Percentiles rank a stretch among this genome's conserved stretches.
Conservation (phyloP, 2,329 filamentous ascomycete species). For the Hawksworthiomyces lignivorus region DNA sequence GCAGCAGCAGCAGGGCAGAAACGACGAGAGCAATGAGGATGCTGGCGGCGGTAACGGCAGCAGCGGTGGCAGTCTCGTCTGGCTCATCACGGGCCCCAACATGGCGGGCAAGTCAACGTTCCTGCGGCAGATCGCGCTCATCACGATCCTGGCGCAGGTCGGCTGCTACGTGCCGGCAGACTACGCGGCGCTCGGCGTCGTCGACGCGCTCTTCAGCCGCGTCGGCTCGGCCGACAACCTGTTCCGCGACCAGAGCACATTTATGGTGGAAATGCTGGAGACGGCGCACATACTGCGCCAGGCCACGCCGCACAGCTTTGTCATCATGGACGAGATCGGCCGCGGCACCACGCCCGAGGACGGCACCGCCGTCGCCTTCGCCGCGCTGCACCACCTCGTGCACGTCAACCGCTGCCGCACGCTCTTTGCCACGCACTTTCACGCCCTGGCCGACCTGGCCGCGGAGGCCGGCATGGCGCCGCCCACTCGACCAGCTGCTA, state of each 20-base stretch:
- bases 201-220: conserved; percentile 93
- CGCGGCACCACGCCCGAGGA: conserved; percentile 91
- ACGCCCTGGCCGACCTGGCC: conserved; percentile 73
- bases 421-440: conserved; percentile 94
- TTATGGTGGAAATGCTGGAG: conserved; percentile 99
- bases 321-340: conserved; percentile 98
- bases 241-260: conserved; percentile 91
- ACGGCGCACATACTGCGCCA: conserved; percentile 82
- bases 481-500: no score
- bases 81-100: conserved; percentile 78
- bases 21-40: no score
- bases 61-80: conserved; percentile 55
- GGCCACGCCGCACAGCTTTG: conserved; percentile 78
- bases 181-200: conserved; percentile 77
- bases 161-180: conserved; percentile 88
- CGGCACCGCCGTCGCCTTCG: conserved; percentile 82
- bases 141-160: conserved; percentile 86
- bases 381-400: conserved; percentile 77
- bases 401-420: conserved; percentile 69
- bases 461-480: conserved; percentile 37
- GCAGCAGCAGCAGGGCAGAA: conserved; percentile 20
- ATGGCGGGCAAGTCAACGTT: conserved; percentile 99
- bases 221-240: conserved; percentile 91
- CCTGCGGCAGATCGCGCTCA: conserved; percentile 87
- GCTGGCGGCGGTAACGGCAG: conserved; percentile 28